Percentiles rank a stretch among this genome's conserved stretches.
Evolutionary conservation across 2,329 filamentous ascomycete genomes (phyloP).

Genomic region (Hortaea sp.): DNA sequence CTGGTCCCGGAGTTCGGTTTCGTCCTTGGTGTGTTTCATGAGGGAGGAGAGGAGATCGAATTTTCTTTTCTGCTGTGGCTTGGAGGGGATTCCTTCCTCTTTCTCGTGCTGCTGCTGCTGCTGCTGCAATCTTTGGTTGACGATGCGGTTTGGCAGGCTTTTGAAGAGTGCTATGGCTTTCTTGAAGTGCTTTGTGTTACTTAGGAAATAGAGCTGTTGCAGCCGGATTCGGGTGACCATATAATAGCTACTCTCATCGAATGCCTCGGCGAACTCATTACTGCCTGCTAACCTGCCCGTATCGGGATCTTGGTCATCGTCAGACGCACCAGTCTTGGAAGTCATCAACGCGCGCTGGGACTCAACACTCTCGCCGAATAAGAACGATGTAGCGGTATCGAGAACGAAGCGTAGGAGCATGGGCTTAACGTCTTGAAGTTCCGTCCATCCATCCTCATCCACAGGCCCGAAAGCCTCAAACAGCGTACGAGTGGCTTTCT

Average conservation of each 20-base stretch:
- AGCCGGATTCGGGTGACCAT: constrained; percentile 16
- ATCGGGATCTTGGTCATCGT: neutral
- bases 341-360: constrained; percentile 11
- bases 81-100: neutral
- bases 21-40: constrained; percentile 16
- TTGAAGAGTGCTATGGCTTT: constrained; percentile 33
- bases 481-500: constrained; percentile 8
- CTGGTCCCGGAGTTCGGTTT: constrained; percentile 16
- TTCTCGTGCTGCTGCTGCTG: constrained; percentile 2
- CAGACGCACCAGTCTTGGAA: neutral
- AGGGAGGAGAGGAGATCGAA: constrained; percentile 17
- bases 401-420: constrained; percentile 27
- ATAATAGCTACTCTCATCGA: constrained; percentile 11
- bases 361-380: constrained; percentile 23
- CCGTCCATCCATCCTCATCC: constrained; percentile 12
- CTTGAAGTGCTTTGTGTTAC: constrained; percentile 30
- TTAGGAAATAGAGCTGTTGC: constrained; percentile 30
- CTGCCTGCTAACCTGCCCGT: neutral
- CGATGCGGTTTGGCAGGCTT: constrained; percentile 33
- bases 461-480: constrained; percentile 24
- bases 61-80: constrained; percentile 3
- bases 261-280: constrained; percentile 18
- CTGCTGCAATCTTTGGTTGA: constrained; percentile 23
- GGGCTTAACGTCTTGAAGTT: constrained; percentile 12
- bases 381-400: constrained; percentile 27